phyloP scores from a whole-genome alignment of 2,329 filamentous ascomycete genomes.

The Calonectria crousiana region DNA sequence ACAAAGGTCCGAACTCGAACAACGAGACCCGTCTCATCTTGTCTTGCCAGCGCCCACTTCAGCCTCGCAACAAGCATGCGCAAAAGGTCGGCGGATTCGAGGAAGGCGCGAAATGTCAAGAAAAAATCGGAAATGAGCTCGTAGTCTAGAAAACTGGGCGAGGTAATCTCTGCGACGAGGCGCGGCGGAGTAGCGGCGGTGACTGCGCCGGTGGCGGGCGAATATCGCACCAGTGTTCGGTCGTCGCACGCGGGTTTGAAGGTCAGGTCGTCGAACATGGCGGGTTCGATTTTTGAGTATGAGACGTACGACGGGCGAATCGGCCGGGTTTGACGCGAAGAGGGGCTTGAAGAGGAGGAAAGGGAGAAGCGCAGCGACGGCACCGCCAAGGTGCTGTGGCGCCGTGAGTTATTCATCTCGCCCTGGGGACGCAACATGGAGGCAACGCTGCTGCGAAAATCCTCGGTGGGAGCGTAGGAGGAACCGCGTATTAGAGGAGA shows the following conservation, averaged over 20 bases:
- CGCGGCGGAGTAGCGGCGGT: constrained; percentile 91
- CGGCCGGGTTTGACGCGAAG: constrained; percentile 56
- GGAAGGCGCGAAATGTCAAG: constrained; percentile 90
- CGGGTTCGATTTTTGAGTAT: constrained; percentile 71
- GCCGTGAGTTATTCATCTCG: constrained; percentile 44
- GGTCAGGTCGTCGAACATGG: constrained; percentile 86
- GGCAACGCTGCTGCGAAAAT: constrained; percentile 72
- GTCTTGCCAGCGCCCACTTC: constrained; percentile 84
- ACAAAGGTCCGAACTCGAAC: constrained; percentile 97
- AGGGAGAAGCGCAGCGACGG: constrained; percentile 50
- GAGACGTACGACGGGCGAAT: constrained; percentile 62
- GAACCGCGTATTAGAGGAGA: constrained; percentile 84
- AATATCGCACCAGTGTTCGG: constrained; percentile 84
- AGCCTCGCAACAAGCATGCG: constrained; percentile 87
- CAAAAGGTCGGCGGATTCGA: constrained; percentile 81
- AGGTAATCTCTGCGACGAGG: constrained; percentile 95
- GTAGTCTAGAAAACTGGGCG: constrained; percentile 95
- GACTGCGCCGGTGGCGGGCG: constrained; percentile 77
- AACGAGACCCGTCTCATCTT: constrained; percentile 88
- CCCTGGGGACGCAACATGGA: constrained; percentile 58
- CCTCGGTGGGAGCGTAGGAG: constrained; percentile 82
- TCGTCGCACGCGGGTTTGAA: constrained; percentile 85
- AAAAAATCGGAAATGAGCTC: constrained; percentile 98
- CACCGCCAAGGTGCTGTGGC: constrained; percentile 53
- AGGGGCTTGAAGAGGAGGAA: constrained; percentile 40